phyloP scores from a whole-genome alignment of 371 early-diverging fungal genomes.

The Choanephora cucurbitarum region DNA sequence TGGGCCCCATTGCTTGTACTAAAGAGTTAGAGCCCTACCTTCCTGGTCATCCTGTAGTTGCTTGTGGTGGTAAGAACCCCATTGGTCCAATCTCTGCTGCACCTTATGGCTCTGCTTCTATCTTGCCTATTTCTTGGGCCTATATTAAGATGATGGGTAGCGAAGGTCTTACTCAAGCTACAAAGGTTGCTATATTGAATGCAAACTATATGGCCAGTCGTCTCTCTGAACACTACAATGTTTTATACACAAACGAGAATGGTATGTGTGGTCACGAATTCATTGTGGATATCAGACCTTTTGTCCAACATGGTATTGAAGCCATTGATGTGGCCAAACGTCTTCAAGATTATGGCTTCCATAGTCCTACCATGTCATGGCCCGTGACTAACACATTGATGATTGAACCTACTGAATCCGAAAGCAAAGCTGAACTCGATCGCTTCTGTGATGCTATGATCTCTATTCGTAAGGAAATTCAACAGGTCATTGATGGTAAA shows the following conservation, averaged over 20 bases:
- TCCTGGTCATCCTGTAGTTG: constrained; percentile 86
- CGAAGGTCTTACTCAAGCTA: constrained; percentile 82
- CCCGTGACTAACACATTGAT: constrained; percentile 97
- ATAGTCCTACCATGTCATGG: constrained; percentile 98
- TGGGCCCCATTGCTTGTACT: constrained; percentile 94
- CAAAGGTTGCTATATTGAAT: constrained; percentile 89
- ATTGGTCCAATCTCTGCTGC: constrained; percentile 96
- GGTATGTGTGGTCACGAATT: constrained; percentile 98
- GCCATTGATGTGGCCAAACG: constrained; percentile 98
- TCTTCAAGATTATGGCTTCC: constrained; percentile 97
- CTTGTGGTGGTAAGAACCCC: constrained; percentile 70
- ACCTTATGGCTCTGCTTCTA: constrained; percentile 95
- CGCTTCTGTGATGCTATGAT: constrained; percentile 98
- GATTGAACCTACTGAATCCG: constrained; percentile 99
- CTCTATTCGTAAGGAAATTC: constrained; percentile 89
- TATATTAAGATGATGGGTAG: constrained; percentile 97
- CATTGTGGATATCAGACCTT: constrained; percentile 92
- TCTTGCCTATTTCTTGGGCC: constrained; percentile 97
- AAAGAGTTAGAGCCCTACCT: constrained; percentile 90
- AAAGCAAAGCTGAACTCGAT: constrained; percentile 89
- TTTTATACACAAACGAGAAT: constrained; percentile 88
- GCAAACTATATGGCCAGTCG: constrained; percentile 97
- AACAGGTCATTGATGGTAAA: constrained; percentile 80
- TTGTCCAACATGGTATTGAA: constrained; percentile 79
- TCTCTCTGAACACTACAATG: constrained; percentile 84